A percentile compares a stretch with the other conserved stretches of the same genome.
Conservation (phyloP, 2,329 filamentous ascomycete species). For the Xylariaceae sp. region DNA sequence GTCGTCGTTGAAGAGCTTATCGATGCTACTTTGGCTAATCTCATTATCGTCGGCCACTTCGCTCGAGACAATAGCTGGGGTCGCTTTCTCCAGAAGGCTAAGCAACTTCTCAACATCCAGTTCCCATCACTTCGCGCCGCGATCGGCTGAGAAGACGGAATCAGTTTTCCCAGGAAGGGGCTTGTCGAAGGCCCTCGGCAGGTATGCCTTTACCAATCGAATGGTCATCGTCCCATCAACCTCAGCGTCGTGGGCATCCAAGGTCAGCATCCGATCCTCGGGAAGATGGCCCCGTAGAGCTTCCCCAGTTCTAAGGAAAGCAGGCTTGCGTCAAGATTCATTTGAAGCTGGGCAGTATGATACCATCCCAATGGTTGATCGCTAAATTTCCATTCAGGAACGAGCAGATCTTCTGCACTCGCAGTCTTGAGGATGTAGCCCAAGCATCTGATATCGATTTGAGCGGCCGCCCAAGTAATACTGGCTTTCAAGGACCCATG, state of each 20-base stretch:
- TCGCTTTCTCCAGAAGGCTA: not conserved
- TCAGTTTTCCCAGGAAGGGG: slow-evolving; percentile 1
- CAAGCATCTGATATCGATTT: not conserved
- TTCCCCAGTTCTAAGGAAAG: not conserved
- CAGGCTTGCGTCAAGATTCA: not conserved
- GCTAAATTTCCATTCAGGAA: not conserved
- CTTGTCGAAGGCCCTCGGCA: not conserved
- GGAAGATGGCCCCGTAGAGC: not conserved
- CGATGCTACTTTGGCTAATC: slow-evolving; percentile 1
- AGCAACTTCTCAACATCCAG: not conserved
- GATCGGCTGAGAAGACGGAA: not conserved
- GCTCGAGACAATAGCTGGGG: not conserved
- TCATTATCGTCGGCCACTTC: not conserved
- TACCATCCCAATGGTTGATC: not conserved
- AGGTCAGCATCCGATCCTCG: not conserved
- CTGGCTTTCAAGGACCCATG: not conserved
- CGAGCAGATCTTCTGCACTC: not conserved
- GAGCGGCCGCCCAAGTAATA: not conserved
- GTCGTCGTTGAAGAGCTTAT: not conserved
- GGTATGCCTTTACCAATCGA: slow-evolving; percentile 1
- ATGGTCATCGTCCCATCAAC: not conserved
- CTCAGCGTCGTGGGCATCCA: not conserved
- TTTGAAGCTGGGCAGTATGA: not conserved
- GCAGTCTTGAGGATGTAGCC: not conserved
- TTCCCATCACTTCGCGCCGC: not conserved